phyloP scores from a whole-genome alignment of 148 eudicot genomes.

The Tetragonia tetragonoides region DNA sequence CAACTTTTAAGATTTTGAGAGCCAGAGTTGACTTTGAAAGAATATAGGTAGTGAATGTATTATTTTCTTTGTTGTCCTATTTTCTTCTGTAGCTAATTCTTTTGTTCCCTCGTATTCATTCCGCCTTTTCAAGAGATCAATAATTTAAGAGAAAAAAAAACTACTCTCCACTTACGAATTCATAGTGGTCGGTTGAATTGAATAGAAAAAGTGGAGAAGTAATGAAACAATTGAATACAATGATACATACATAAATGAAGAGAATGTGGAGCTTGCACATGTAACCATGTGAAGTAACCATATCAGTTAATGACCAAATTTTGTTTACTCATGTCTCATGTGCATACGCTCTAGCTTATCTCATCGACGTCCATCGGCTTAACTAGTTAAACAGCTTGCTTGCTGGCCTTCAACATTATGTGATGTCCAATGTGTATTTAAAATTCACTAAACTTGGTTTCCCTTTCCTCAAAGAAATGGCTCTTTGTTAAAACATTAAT shows the following conservation, averaged over 20 bases:
- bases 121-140: neutral
- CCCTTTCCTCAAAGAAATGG: too few species aligned
- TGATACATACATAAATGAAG: neutral
- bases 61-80: neutral
- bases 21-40: too few species aligned
- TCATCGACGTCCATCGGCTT: neutral
- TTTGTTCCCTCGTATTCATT: neutral
- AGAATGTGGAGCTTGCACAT: constrained; percentile 24
- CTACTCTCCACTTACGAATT: neutral
- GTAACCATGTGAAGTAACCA: constrained; percentile 31
- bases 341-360: constrained; percentile 5
- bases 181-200: constrained; percentile 23
- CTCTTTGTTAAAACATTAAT: too few species aligned
- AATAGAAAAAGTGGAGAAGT: constrained; percentile 3
- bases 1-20: too few species aligned
- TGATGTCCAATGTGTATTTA: too few species aligned
- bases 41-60: too few species aligned
- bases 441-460: too few species aligned
- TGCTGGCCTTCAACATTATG: too few species aligned
- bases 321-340: constrained; percentile 13
- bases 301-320: neutral
- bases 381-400: too few species aligned
- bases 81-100: neutral
- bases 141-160: neutral
- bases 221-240: constrained; percentile 10